Evolutionary conservation across 1,139 yeast genomes (phyloP).

Genomic region (Saccharomyces hybrid): DNA sequence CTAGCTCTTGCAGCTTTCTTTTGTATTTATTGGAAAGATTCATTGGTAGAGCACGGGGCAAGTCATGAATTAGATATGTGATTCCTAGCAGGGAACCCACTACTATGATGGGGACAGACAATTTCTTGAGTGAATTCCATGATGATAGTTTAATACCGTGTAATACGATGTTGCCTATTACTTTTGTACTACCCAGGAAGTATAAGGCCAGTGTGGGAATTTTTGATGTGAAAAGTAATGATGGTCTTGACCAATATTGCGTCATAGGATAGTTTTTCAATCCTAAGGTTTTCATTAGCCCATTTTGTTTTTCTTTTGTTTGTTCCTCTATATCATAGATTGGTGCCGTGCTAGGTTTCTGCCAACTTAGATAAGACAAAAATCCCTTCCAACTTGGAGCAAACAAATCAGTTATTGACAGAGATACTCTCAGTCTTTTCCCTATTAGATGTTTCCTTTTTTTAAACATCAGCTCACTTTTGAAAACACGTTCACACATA

Average conservation of each 20-base stretch:
- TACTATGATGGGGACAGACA: slow-evolving; percentile 36
- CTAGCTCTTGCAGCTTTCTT: slow-evolving; percentile 52
- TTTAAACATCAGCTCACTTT: slow-evolving; percentile 77
- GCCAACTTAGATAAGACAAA: slow-evolving; percentile 29
- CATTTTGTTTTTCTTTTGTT: not conserved
- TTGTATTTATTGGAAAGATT: slow-evolving; percentile 70
- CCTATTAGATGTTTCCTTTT: slow-evolving; percentile 58
- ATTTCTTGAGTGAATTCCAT: slow-evolving; percentile 26
- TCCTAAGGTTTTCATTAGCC: slow-evolving; percentile 11
- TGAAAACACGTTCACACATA: slow-evolving; percentile 58
- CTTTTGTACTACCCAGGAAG: slow-evolving; percentile 32
- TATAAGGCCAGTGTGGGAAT: slow-evolving; percentile 31
- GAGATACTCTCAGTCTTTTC: slow-evolving; percentile 50
- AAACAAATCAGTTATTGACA: slow-evolving; percentile 63
- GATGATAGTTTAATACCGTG: slow-evolving; percentile 34
- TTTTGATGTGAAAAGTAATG: slow-evolving; percentile 30
- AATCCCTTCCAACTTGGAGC: slow-evolving; percentile 66
- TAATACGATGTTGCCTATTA: slow-evolving; percentile 28
- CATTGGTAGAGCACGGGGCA: slow-evolving; percentile 83
- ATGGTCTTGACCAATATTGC: slow-evolving; percentile 29
- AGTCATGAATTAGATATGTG: slow-evolving; percentile 64
- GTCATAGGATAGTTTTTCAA: slow-evolving; percentile 20
- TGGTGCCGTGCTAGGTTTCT: slow-evolving; percentile 15
- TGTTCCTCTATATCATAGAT: not conserved
- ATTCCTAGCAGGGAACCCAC: slow-evolving; percentile 52